Conservation (phyloP, 108 stramenopile genomes). For the Cyclostephanos invisitatus region DNA sequence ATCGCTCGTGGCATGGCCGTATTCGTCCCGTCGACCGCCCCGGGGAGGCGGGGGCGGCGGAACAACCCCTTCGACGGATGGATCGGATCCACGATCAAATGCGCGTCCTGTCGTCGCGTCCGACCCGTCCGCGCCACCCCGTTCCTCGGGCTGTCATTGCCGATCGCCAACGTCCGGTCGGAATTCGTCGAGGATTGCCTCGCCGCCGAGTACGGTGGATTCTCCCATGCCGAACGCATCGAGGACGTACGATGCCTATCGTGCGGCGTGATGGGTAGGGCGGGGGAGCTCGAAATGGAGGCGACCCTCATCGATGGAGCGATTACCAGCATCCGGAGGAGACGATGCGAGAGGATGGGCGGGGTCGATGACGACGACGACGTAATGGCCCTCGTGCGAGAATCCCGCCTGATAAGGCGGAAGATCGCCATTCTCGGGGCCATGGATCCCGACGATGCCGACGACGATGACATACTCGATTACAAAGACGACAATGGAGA, state of each 20-base stretch:
- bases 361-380: constrained; percentile 5
- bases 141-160: constrained; percentile 53
- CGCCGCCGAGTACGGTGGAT: constrained; percentile 35
- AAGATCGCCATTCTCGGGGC: constrained; percentile 25
- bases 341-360: constrained; percentile 2
- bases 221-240: constrained; percentile 64
- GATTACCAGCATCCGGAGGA: constrained; percentile 41
- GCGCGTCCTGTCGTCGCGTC: constrained; percentile 63
- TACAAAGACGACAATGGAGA: constrained; percentile 14
- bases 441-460: constrained; percentile 43
- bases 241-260: constrained; percentile 73
- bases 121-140: constrained; percentile 73
- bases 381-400: constrained; percentile 17
- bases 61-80: constrained; percentile 77
- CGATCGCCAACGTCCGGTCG: constrained; percentile 48
- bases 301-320: constrained; percentile 58
- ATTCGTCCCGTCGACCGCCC: neutral
- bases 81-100: constrained; percentile 79
- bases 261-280: constrained; percentile 61
- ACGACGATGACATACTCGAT: constrained; percentile 44
- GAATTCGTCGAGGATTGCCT: constrained; percentile 56
- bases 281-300: constrained; percentile 62
- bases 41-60: constrained; percentile 29
- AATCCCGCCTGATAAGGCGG: constrained; percentile 9
- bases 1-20: neutral